Conservation (phyloP, 768 basidiomycete genomes). For the Pluteus cervinus region DNA sequence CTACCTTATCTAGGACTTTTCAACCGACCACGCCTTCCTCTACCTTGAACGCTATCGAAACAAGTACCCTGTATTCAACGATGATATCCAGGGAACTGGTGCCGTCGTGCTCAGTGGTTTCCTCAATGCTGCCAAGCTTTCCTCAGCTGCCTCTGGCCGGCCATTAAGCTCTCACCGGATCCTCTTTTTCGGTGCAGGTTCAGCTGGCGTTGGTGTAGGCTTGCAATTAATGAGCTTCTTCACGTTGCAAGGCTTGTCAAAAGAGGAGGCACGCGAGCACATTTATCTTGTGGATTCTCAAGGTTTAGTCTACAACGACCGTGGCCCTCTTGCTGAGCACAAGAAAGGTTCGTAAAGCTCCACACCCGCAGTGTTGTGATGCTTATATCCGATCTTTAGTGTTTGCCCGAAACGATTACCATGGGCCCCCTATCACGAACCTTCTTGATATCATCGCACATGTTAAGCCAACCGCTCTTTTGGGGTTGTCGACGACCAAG, state of each 20-base stretch:
- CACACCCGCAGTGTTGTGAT: slow-evolving; percentile 1
- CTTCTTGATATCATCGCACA: slow-evolving; percentile 74
- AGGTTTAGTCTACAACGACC: slow-evolving; percentile 74
- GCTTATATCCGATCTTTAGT: slow-evolving; percentile 30
- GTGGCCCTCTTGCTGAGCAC: slow-evolving; percentile 73
- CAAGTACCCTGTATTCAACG: slow-evolving; percentile 79
- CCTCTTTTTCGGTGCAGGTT: slow-evolving; percentile 90
- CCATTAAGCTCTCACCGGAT: slow-evolving; percentile 74
- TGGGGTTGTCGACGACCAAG: slow-evolving; percentile 84
- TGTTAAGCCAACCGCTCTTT: slow-evolving; percentile 82
- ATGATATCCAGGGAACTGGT: slow-evolving; percentile 89
- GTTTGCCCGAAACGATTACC: slow-evolving; percentile 80
- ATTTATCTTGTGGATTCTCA: slow-evolving; percentile 87
- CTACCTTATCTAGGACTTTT: slow-evolving; percentile 61
- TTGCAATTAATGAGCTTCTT: slow-evolving; percentile 88
- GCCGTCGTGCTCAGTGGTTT: slow-evolving; percentile 90
- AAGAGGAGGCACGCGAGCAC: slow-evolving; percentile 67
- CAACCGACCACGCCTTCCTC: slow-evolving; percentile 85
- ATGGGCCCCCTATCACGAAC: slow-evolving; percentile 66
- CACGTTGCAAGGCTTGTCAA: slow-evolving; percentile 68
- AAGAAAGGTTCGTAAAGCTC: slow-evolving; percentile 54
- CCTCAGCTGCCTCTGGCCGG: slow-evolving; percentile 62
- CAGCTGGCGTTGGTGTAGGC: slow-evolving; percentile 89
- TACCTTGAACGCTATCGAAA: slow-evolving; percentile 75
- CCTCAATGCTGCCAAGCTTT: slow-evolving; percentile 78